Evolutionary conservation across 2,329 filamentous ascomycete genomes (phyloP).

Genomic region (Aspergillus aculeatinus): DNA sequence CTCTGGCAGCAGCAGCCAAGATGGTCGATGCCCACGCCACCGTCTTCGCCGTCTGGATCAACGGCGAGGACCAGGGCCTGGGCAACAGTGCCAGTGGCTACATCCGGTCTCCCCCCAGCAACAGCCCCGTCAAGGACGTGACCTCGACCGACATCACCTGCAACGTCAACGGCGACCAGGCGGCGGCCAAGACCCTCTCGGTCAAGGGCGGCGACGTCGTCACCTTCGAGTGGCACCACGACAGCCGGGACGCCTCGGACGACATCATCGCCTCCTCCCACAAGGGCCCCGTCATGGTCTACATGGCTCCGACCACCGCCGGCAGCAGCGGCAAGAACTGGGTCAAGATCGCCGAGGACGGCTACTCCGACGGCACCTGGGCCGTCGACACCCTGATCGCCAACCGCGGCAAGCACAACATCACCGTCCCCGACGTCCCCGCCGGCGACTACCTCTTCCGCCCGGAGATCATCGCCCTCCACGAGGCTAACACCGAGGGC

Average conservation of each 20-base stretch:
- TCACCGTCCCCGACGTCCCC: slow-evolving; percentile 23
- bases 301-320: slow-evolving; percentile 22
- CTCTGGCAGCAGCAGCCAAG: slow-evolving; percentile 25
- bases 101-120: slow-evolving; percentile 24
- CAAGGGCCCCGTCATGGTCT: slow-evolving; percentile 20
- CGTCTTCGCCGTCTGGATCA: slow-evolving; percentile 24
- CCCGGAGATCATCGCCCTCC: slow-evolving; percentile 26
- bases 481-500: slow-evolving; percentile 18
- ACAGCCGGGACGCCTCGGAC: slow-evolving; percentile 17
- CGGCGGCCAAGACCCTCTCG: slow-evolving; percentile 19
- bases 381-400: slow-evolving; percentile 21
- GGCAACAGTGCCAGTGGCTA: slow-evolving; percentile 21
- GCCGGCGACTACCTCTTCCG: slow-evolving; percentile 25
- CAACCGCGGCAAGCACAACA: slow-evolving; percentile 24
- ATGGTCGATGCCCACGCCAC: slow-evolving; percentile 22
- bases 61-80: slow-evolving; percentile 22
- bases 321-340: slow-evolving; percentile 20
- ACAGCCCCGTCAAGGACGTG: slow-evolving; percentile 23
- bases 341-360: slow-evolving; percentile 26
- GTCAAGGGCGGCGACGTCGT: slow-evolving; percentile 23
- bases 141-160: slow-evolving; percentile 24
- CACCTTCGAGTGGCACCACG: slow-evolving; percentile 27
- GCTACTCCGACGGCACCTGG: slow-evolving; percentile 21
- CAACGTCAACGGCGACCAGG: slow-evolving; percentile 20
- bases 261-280: slow-evolving; percentile 26